Conservation (phyloP, 371 early-diverging fungal species). For the Mucor lusitanicus region DNA sequence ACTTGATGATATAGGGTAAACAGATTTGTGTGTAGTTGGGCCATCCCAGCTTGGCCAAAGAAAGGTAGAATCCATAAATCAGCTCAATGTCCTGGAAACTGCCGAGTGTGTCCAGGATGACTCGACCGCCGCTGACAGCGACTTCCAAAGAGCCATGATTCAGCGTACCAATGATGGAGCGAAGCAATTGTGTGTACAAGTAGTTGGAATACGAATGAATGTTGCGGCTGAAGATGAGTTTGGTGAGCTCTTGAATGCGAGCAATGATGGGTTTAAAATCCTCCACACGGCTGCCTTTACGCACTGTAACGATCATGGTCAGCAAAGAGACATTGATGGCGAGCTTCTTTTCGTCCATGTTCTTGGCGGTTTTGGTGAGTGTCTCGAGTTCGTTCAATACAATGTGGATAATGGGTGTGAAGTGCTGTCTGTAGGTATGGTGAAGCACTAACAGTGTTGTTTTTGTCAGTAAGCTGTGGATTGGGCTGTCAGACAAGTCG, state of each 20-base stretch:
- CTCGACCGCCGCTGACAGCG: constrained; percentile 60
- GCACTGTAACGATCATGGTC: constrained; percentile 56
- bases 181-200: constrained; percentile 29
- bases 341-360: constrained; percentile 39
- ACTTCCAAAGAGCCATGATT: constrained; percentile 62
- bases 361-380: constrained; percentile 21
- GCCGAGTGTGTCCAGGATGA: constrained; percentile 61
- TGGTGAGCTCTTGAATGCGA: constrained; percentile 31
- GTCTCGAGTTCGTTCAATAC: constrained; percentile 45
- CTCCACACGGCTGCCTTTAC: constrained; percentile 59
- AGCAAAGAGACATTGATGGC: constrained; percentile 48
- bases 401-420: constrained; percentile 54
- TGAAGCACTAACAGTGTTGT: constrained; percentile 60
- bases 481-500: constrained; percentile 22
- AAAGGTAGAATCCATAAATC: constrained; percentile 67
- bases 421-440: constrained; percentile 56
- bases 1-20: constrained; percentile 67
- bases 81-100: constrained; percentile 50
- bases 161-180: constrained; percentile 40
- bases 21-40: constrained; percentile 67
- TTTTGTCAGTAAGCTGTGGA: constrained; percentile 36
- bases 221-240: constrained; percentile 20
- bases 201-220: constrained; percentile 11
- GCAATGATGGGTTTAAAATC: constrained; percentile 45
- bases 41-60: constrained; percentile 70